These are phyloP conservation scores for Agrocybe praecox DNA, from an alignment of 768 basidiomycete genomes.

Conservation along the genomic window DNA sequence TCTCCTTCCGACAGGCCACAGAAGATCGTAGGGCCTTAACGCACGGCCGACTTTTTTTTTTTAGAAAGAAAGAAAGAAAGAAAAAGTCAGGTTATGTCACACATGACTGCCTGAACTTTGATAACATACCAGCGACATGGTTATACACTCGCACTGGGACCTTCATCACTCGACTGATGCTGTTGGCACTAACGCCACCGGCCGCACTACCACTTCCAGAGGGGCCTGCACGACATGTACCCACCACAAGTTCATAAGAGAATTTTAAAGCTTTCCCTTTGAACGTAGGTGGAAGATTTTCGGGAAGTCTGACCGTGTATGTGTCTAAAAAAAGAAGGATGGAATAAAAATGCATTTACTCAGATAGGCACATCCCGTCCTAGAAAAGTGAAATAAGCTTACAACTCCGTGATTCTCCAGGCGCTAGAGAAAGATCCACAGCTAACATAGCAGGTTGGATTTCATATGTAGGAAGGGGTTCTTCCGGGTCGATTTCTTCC, in stretches of 20 bases:
- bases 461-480: conserved; percentile 82
- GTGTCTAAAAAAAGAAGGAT: conserved; percentile 55
- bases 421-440: conserved; percentile 78
- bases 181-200: conserved; percentile 42
- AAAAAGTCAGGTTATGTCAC: neutral
- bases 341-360: neutral
- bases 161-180: conserved; percentile 79
- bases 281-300: conserved; percentile 88
- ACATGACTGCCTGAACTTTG: too few species aligned
- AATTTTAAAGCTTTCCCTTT: conserved; percentile 83
- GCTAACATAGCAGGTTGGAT: conserved; percentile 87
- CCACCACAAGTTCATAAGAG: conserved; percentile 89
- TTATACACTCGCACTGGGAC: conserved; percentile 93
- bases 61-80: neutral
- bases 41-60: conserved; percentile 48
- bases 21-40: conserved; percentile 74
- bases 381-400: conserved; percentile 30
- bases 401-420: conserved; percentile 90
- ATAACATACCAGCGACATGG: conserved; percentile 71
- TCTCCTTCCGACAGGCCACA: conserved; percentile 70
- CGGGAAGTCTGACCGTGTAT: conserved; percentile 76
- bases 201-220: conserved; percentile 21
- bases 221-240: conserved; percentile 70
- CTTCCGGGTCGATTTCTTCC: conserved; percentile 58
- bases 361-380: neutral